A percentile compares a stretch with the other conserved stretches of the same genome.
These are phyloP conservation scores for Sporothrix euskadiensis DNA, from an alignment of 2,329 filamentous ascomycete species.

Conservation along the genomic window DNA sequence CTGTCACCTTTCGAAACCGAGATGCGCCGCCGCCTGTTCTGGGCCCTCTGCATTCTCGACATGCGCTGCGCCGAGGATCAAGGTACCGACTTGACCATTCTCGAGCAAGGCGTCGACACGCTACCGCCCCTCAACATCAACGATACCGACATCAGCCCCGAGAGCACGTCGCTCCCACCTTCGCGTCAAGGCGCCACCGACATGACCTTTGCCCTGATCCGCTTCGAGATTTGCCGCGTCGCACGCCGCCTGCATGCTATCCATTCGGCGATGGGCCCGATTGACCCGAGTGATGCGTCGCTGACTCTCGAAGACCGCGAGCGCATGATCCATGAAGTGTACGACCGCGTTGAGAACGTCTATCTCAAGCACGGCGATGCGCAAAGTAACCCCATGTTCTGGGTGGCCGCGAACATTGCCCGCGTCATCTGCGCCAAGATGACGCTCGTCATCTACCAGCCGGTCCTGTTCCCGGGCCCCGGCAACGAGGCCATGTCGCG, in stretches of 20 bases:
- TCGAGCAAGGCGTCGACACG: slow-evolving; percentile 52
- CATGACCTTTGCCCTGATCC: slow-evolving; percentile 48
- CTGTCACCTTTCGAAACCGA: slow-evolving; percentile 62
- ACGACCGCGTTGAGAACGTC: slow-evolving; percentile 51
- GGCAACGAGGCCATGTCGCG: slow-evolving; percentile 40
- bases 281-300: slow-evolving; percentile 38
- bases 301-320: slow-evolving; percentile 48
- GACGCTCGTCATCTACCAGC: slow-evolving; percentile 56
- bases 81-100: slow-evolving; percentile 53
- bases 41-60: slow-evolving; percentile 61
- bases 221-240: slow-evolving; percentile 47
- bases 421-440: slow-evolving; percentile 57
- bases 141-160: slow-evolving; percentile 52
- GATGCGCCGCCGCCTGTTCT: slow-evolving; percentile 64
- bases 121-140: slow-evolving; percentile 59
- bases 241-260: slow-evolving; percentile 44
- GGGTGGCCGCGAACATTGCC: slow-evolving; percentile 51
- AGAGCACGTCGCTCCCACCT: slow-evolving; percentile 49
- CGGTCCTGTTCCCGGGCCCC: slow-evolving; percentile 47
- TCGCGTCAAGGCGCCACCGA: slow-evolving; percentile 57
- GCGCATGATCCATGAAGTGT: slow-evolving; percentile 38
- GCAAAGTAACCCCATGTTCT: slow-evolving; percentile 49
- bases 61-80: slow-evolving; percentile 61
- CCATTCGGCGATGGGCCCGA: slow-evolving; percentile 39
- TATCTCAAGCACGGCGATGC: slow-evolving; percentile 55